Evolutionary conservation across 495 filamentous ascomycete species (phyloP).

Genomic region (Neurospora hispaniola): DNA sequence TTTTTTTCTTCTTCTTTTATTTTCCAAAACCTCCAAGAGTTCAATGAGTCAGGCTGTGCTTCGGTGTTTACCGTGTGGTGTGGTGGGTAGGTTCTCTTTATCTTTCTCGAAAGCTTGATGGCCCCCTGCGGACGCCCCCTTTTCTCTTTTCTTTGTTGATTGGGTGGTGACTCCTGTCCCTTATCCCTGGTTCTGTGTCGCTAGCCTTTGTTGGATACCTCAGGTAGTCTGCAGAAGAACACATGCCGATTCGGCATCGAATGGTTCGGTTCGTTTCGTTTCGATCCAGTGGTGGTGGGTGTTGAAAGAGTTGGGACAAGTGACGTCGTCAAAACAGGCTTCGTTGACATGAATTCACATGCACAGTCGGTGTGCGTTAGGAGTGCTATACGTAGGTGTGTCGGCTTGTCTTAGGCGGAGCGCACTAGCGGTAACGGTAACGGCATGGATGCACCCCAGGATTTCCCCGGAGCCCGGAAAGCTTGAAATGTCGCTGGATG

Average conservation of each 20-base stretch:
- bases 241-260: background rate
- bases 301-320: background rate
- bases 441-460: background rate
- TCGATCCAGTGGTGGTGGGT: background rate
- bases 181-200: background rate
- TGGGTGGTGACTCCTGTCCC: background rate
- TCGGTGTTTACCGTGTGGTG: background rate
- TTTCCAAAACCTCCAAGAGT: background rate
- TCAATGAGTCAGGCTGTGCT: background rate
- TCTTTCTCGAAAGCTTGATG: background rate
- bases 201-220: background rate
- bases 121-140: background rate
- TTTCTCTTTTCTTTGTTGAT: background rate
- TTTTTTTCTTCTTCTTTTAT: background rate
- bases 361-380: background rate
- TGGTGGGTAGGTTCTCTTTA: background rate
- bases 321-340: background rate
- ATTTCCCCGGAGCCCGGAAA: background rate
- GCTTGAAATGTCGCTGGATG: background rate
- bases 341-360: background rate
- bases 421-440: background rate
- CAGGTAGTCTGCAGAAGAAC: background rate
- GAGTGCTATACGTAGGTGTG: background rate
- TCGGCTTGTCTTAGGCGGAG: background rate
- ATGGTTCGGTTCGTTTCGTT: background rate